Percentiles rank a stretch among this genome's conserved stretches.
Conservation (phyloP, 2,329 filamentous ascomycete genomes). For the Rhytidhysteron rufulum region DNA sequence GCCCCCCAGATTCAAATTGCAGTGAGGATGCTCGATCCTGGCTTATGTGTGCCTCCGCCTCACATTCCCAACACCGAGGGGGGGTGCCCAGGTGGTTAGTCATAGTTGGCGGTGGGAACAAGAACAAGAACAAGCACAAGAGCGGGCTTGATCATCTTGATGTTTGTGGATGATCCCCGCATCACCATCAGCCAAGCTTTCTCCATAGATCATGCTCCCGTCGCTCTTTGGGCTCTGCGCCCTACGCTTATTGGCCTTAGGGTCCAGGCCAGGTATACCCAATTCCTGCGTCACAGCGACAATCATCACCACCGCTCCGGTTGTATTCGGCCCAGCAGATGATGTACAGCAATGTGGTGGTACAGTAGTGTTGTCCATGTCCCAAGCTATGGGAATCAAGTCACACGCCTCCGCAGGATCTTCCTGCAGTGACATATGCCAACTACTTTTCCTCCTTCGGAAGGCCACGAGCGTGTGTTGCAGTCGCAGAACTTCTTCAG, state of each 20-base stretch:
- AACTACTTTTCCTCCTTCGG: background rate
- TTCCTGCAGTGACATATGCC: background rate
- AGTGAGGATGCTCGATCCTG: too few species aligned
- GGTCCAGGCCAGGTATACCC: constrained; percentile 3
- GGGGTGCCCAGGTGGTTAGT: too few species aligned
- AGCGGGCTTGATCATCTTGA: too few species aligned
- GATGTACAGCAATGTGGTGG: too few species aligned
- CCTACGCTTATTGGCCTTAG: background rate
- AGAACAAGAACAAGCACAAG: too few species aligned
- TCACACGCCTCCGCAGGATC: background rate
- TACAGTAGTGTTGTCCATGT: too few species aligned
- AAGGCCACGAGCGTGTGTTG: background rate
- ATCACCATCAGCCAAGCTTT: constrained; percentile 15
- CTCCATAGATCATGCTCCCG: background rate
- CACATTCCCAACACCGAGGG: too few species aligned
- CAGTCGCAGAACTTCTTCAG: background rate
- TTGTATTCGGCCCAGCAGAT: background rate
- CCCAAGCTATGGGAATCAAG: too few species aligned
- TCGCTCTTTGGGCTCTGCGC: constrained; percentile 3
- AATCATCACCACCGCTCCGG: background rate
- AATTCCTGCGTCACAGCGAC: constrained; percentile 6
- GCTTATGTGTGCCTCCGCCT: too few species aligned
- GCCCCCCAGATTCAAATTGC: too few species aligned
- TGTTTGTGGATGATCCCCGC: too few species aligned
- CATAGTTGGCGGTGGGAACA: too few species aligned